Base-by-base conservation (phyloP, 768 basidiomycete species). In the Termitomyces sp. region DNA sequence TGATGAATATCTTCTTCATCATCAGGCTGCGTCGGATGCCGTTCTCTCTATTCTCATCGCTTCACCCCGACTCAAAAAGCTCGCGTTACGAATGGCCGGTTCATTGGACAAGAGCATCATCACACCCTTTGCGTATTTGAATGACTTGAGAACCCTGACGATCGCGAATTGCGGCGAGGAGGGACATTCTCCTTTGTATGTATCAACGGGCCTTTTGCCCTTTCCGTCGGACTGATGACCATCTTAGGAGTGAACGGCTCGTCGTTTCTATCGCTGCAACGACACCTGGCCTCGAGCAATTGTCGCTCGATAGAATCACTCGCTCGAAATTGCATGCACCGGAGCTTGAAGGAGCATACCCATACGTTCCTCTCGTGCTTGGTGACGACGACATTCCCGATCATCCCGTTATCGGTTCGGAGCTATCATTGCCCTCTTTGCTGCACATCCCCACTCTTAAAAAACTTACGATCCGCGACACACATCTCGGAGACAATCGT, bases 181-280 rank as follows among this genome's bases (percentile, higher is more conserved):
- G 57, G 68, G 68, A 14, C 55, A 63, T 22, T 60, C 67, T 18
- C 81, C 80, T 38, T 68, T 83, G 81, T 81, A 67, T 60, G 79
- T 72, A n/a, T 36, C 13, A 40, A 11, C 10, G n/a, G n/a, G 28
- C 46, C 20, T 18, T 20, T 56, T 38, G 14, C 40, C 59, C 58
- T 56, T 45, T 53, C 46, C 43, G 38, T 33, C 26, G 28, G 49
- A 56, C 50, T 28, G 10, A 48, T 63, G 35, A 62, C n/a, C 41
- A 24, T 38, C 28, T 18, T 60, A 86, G 85, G 72, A 86, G 84
- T 70, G 88, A 90, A 66, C 77, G 88, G 26, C 75, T 88, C 0
- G 84, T 81, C 55, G 87, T 89, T 16, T 79, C 83, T 6, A 84
- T 90, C 60, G 87, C 87, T 0, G 80, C 83, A 2, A 80, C 82